A percentile compares a stretch with the other conserved stretches of the same genome.
Conservation (phyloP, 805 yeast species). For the Candida silvicultrix region DNA sequence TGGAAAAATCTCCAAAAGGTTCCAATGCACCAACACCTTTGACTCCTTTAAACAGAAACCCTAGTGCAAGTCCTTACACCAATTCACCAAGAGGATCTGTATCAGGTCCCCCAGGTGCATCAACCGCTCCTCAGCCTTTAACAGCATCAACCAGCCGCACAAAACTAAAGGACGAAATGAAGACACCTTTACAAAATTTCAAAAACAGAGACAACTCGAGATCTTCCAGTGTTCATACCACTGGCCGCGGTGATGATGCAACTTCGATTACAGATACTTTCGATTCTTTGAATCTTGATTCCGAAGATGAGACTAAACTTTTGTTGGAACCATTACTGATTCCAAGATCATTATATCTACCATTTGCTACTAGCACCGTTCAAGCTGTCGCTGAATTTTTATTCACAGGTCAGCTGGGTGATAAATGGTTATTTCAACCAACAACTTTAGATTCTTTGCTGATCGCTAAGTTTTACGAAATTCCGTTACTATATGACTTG, state of each 20-base stretch:
- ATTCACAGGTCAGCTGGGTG: constrained; percentile 75
- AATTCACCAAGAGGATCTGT: constrained; percentile 44
- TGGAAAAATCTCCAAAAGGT: constrained; percentile 6
- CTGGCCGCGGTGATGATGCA: constrained; percentile 7
- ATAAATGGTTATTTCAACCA: constrained; percentile 67
- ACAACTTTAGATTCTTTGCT: constrained; percentile 58
- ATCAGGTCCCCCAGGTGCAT: constrained; percentile 14
- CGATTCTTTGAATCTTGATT: constrained; percentile 9
- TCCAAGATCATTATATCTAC: constrained; percentile 65
- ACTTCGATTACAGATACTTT: constrained; percentile 8
- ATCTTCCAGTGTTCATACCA: constrained; percentile 10
- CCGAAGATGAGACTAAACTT: constrained; percentile 13
- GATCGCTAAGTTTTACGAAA: constrained; percentile 57
- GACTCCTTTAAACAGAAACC: constrained; percentile 4
- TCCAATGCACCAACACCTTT: not conserved
- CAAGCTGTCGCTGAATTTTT: constrained; percentile 66
- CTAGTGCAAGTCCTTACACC: not conserved
- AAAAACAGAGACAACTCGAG: constrained; percentile 16
- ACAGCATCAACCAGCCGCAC: constrained; percentile 4
- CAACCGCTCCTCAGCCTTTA: not conserved
- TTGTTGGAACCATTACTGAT: constrained; percentile 54
- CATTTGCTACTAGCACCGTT: constrained; percentile 55
- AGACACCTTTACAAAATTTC: constrained; percentile 10
- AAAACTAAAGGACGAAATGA: constrained; percentile 15
- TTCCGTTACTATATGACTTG: constrained; percentile 65